Evolutionary conservation across 306 rosid genomes (phyloP).

Genomic region (Astragalus membranaceus): DNA sequence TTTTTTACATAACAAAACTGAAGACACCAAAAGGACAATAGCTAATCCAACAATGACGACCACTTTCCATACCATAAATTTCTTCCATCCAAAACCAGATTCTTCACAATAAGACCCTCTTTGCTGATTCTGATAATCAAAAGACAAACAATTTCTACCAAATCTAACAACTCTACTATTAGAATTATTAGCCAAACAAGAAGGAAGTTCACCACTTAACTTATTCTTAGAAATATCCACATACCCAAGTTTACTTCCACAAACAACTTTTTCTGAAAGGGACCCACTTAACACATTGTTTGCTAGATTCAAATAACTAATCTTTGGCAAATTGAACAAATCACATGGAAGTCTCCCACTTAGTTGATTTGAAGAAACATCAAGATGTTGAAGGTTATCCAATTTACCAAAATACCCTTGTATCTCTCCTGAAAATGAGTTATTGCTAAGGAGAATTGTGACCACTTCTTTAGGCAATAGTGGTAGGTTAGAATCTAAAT

Average conservation of each 20-base stretch:
- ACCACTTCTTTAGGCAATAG: conserved; percentile 52
- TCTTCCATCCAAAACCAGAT: conserved; percentile 20
- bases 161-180: conserved; percentile 46
- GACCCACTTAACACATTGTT: conserved; percentile 56
- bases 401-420: conserved; percentile 49
- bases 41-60: conserved; percentile 33
- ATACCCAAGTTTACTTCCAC: conserved; percentile 70
- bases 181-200: conserved; percentile 53
- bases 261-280: conserved; percentile 39
- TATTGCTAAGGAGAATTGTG: conserved; percentile 59
- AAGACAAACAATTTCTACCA: conserved; percentile 59
- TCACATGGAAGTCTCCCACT: conserved; percentile 40
- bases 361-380: conserved; percentile 60
- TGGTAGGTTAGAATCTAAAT: conserved; percentile 60
- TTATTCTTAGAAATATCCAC: conserved; percentile 79
- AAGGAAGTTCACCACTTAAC: conserved; percentile 64
- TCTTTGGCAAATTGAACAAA: conserved; percentile 62
- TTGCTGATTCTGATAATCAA: conserved; percentile 42
- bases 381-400: conserved; percentile 79
- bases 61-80: conserved; percentile 29
- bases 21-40: conserved; percentile 37
- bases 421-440: conserved; percentile 61
- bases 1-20: conserved; percentile 36
- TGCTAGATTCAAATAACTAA: conserved; percentile 68
- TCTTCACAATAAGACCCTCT: conserved; percentile 54